A percentile compares a stretch with the other conserved stretches of the same genome.
Conservation (phyloP, 805 yeast genomes). For the Cephaloascus albidus region DNA sequence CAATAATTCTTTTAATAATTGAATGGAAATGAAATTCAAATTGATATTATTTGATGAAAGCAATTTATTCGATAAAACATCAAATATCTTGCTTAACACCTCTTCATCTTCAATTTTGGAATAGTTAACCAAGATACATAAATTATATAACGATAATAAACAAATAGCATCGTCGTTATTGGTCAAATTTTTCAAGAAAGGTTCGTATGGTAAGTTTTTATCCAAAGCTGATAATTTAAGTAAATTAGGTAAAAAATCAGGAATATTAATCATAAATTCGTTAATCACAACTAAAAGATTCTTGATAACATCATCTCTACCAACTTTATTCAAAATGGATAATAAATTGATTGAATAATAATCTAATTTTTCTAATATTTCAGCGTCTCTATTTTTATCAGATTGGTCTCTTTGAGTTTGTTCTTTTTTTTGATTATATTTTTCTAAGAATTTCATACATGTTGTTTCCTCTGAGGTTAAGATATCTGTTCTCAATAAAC, state of each 20-base stretch:
- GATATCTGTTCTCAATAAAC: slow-evolving; percentile 66
- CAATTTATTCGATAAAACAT: slow-evolving; percentile 16
- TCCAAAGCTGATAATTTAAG: slow-evolving; percentile 31
- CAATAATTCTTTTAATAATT: slow-evolving; percentile 54
- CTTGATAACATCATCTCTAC: slow-evolving; percentile 58
- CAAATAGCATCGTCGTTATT: slow-evolving; percentile 48
- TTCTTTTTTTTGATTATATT: slow-evolving; percentile 26
- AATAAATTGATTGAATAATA: slow-evolving; percentile 46
- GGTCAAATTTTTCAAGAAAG: slow-evolving; percentile 42
- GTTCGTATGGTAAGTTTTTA: slow-evolving; percentile 39
- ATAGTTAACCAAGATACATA: slow-evolving; percentile 35
- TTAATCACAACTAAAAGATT: slow-evolving; percentile 53
- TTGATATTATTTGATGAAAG: slow-evolving; percentile 29
- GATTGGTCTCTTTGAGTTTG: too few species aligned
- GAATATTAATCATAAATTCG: slow-evolving; percentile 39
- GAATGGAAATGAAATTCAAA: slow-evolving; percentile 51
- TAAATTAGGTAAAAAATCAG: slow-evolving; percentile 17
- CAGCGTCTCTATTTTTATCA: not conserved
- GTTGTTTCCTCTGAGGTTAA: slow-evolving; percentile 62
- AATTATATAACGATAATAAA: slow-evolving; percentile 44
- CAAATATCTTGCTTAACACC: slow-evolving; percentile 27
- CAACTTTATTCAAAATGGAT: slow-evolving; percentile 40
- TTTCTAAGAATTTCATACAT: slow-evolving; percentile 42
- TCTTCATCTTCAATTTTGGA: slow-evolving; percentile 21
- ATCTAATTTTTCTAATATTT: slow-evolving; percentile 31